A percentile compares a stretch with the other conserved stretches of the same genome.
phyloP scores from a whole-genome alignment of 176 grass and related monocot species.

The Alloteropsis semialata region DNA sequence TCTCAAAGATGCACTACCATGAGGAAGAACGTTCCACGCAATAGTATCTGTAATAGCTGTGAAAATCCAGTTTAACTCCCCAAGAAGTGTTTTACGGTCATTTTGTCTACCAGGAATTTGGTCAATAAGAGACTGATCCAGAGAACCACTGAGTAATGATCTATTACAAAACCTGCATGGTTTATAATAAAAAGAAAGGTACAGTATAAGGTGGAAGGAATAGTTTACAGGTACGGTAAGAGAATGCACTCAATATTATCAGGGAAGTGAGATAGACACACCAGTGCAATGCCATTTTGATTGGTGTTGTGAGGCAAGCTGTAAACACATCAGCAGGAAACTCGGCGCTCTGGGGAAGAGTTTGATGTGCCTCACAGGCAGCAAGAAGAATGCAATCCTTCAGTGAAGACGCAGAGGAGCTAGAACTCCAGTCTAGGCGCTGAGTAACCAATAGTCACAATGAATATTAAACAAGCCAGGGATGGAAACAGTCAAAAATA shows the following conservation, averaged over 20 bases:
- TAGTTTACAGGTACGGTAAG: too few species aligned
- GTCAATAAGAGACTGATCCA: conserved; percentile 68
- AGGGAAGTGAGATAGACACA: conserved; percentile 21
- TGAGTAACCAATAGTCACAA: conserved; percentile 36
- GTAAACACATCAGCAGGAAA: conserved; percentile 98
- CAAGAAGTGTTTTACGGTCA: conserved; percentile 96
- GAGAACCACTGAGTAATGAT: conserved; percentile 70
- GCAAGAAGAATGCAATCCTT: conserved; percentile 99
- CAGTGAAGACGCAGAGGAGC: conserved; percentile 54
- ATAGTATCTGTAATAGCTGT: conserved; percentile 97
- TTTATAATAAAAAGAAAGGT: conserved; percentile 28
- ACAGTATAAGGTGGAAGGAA: too few species aligned
- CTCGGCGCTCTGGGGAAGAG: conserved; percentile 91
- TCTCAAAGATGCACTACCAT: conserved; percentile 55
- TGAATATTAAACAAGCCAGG: conserved; percentile 1
- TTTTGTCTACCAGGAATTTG: conserved; percentile 96
- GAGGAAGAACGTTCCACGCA: conserved; percentile 98
- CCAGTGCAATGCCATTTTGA: conserved; percentile 99
- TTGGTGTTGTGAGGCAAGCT: conserved; percentile 89
- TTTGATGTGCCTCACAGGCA: conserved; percentile 90
- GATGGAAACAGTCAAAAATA: conserved; percentile 13
- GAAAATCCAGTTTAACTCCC: conserved; percentile 99
- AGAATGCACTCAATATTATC: too few species aligned
- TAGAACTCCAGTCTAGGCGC: conserved; percentile 67
- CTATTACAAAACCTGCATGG: conserved; percentile 78